These are phyloP conservation scores for Scopulariopsis brevicaulis DNA, from an alignment of 2,329 filamentous ascomycete genomes.

Conservation along the genomic window DNA sequence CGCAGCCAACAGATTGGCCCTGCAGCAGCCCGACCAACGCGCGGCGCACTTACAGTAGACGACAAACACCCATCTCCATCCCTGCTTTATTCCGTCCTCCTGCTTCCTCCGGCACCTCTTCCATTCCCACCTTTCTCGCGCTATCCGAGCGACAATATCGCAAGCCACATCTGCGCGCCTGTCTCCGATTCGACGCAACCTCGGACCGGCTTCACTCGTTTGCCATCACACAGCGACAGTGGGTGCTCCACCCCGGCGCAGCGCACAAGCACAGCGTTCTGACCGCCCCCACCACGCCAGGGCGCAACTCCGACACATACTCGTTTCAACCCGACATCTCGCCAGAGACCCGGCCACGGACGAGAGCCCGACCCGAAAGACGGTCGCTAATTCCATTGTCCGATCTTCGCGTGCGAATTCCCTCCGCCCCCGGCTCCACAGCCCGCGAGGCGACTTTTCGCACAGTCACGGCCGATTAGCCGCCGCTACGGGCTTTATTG, in stretches of 20 bases:
- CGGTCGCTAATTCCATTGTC: not conserved
- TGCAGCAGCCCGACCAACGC: not conserved
- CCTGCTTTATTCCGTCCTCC: not conserved
- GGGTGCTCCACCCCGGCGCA: not conserved
- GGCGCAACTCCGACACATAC: not conserved
- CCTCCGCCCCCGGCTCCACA: not conserved
- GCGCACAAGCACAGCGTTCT: not conserved
- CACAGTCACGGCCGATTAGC: conserved; percentile 3
- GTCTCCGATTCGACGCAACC: not conserved
- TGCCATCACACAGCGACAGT: not conserved
- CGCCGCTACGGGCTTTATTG: conserved; percentile 3
- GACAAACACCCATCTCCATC: not conserved
- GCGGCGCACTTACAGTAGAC: not conserved
- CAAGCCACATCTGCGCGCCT: not conserved
- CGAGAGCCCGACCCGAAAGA: not conserved
- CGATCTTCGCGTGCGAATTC: not conserved
- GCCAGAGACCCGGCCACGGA: not conserved
- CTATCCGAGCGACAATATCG: not conserved
- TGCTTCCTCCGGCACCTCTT: not conserved
- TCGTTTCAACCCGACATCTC: not conserved
- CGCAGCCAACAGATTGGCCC: not conserved
- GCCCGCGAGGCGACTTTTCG: not conserved
- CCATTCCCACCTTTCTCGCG: not conserved
- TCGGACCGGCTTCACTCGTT: not conserved
- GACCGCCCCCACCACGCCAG: not conserved